Base-by-base conservation (phyloP, 2,329 filamentous ascomycete genomes). In the Ophiostoma angusticollis region DNA sequence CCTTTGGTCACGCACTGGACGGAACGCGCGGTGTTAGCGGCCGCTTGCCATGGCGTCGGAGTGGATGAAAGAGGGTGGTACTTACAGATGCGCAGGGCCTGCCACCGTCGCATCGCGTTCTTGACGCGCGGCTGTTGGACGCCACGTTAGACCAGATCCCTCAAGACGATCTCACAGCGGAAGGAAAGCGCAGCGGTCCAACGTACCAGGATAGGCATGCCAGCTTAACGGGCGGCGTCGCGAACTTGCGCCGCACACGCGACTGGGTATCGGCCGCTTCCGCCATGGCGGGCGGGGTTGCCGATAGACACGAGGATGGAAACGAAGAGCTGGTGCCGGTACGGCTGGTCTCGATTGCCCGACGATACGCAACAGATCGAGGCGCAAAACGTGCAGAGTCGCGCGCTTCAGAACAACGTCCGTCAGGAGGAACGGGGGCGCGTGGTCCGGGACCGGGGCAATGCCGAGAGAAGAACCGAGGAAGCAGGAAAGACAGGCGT, bases 131-230 rank as follows among this genome's bases (percentile, higher is more conserved):
- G 29, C 49, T 52, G 33, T 59, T n/a, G n/a, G n/a, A n/a, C 58
- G 61, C 61, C 6, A 61, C 50, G 37, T 63, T 59, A 32, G 39
- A 21, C 12, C 19, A 24, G n/a, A 31, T 31, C 7, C 6, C 8
- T 12, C 4, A 18, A 33, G 11, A n/a, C 34, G 29, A n/a, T 13
- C 13, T 3, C 17, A 25, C 30, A n/a, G 6, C n/a, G 1, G 17
- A 19, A 9, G 23, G 14, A 30, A 13, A 9, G 19, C 14, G 25
- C 9, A 25, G 19, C 24, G 19, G 6, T 13, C 8, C 9, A 13
- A 35, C 61, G 43, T 59, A 68, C 65, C 65, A 69, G 38, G 64
- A 60, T 41, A 69, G 56, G 47, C 66, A 69, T 17, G 66, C 66
- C 36, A 65, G 57, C 50, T 69, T 70, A 21, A 68, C 65, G 2